Conservation (phyloP, 257 asterid genomes). For the Gentiana dahurica region DNA sequence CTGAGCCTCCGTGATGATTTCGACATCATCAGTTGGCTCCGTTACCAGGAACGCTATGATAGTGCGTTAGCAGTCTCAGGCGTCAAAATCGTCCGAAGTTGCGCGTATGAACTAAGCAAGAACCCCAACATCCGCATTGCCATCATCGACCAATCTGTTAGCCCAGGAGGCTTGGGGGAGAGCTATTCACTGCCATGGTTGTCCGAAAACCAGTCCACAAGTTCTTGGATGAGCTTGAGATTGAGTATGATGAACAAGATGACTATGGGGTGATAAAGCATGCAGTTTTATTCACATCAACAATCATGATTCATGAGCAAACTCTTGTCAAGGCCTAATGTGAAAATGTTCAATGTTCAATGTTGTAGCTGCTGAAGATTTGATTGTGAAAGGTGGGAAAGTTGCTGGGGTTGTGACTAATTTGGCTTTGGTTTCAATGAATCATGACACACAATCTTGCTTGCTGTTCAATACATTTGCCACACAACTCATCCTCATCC, state of each 20-base stretch:
- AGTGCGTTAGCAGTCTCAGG: no score
- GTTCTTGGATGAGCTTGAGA: conserved; percentile 46
- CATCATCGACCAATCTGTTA: conserved; percentile 75
- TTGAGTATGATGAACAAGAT: conserved; percentile 76
- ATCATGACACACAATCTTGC: conserved; percentile 90
- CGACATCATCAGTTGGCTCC: no score
- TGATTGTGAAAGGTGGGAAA: conserved; percentile 64
- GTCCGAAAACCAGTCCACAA: conserved; percentile 83
- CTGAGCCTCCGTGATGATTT: no score
- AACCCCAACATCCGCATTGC: conserved; percentile 50
- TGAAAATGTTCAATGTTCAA: conserved; percentile 83
- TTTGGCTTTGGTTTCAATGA: conserved; percentile 86
- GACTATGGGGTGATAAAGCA: conserved; percentile 85
- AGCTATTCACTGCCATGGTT: conserved; percentile 86
- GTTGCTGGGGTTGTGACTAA: conserved; percentile 88
- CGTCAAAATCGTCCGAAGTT: neutral
- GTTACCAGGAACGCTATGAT: no score
- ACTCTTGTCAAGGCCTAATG: conserved; percentile 75
- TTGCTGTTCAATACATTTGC: conserved; percentile 18
- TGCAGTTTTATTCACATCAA: conserved; percentile 84
- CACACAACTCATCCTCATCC: no score
- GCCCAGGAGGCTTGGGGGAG: conserved; percentile 99
- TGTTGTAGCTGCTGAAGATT: conserved; percentile 90
- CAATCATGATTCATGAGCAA: conserved; percentile 61
- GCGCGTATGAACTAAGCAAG: conserved; percentile 81